Conservation (phyloP, 176 grass and related monocot species). For the Paspalum notatum region DNA sequence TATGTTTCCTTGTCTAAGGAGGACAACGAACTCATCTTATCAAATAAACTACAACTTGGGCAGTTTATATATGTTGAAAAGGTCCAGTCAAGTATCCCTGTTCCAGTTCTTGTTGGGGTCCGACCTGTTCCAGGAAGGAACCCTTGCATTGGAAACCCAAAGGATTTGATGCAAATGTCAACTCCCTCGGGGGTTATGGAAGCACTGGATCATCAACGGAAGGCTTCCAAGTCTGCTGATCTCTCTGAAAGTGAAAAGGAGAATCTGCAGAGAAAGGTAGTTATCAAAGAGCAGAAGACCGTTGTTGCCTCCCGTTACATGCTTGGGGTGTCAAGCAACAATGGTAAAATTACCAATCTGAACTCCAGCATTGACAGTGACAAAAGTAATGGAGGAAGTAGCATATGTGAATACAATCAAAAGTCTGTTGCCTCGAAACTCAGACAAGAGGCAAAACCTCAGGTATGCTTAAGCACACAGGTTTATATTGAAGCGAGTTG, state of each 20-base stretch:
- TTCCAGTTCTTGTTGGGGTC: slow-evolving; percentile 88
- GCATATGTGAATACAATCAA: slow-evolving; percentile 49
- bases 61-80: slow-evolving; percentile 99
- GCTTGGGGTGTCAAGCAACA: slow-evolving; percentile 83
- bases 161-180: slow-evolving; percentile 98
- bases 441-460: slow-evolving; percentile 70
- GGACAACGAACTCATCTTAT: slow-evolving; percentile 92
- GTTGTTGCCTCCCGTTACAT: slow-evolving; percentile 88
- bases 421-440: slow-evolving; percentile 48
- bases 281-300: slow-evolving; percentile 86
- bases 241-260: slow-evolving; percentile 78
- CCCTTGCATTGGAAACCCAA: slow-evolving; percentile 89
- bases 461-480: slow-evolving; percentile 62
- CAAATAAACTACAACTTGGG: slow-evolving; percentile 93
- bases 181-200: slow-evolving; percentile 61
- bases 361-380: slow-evolving; percentile 64
- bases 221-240: slow-evolving; percentile 61
- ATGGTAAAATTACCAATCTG: slow-evolving; percentile 51
- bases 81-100: slow-evolving; percentile 81
- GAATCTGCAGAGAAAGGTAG: slow-evolving; percentile 70
- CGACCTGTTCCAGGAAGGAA: slow-evolving; percentile 93
- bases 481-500: slow-evolving; percentile 15
- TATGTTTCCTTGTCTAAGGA: slow-evolving; percentile 99
- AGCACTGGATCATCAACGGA: slow-evolving; percentile 55
- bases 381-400: slow-evolving; percentile 61